Evolutionary conservation across 306 rosid genomes (phyloP), one percentile per base, ranked within the genome.

Genomic region (Mucuna pruriens): DNA sequence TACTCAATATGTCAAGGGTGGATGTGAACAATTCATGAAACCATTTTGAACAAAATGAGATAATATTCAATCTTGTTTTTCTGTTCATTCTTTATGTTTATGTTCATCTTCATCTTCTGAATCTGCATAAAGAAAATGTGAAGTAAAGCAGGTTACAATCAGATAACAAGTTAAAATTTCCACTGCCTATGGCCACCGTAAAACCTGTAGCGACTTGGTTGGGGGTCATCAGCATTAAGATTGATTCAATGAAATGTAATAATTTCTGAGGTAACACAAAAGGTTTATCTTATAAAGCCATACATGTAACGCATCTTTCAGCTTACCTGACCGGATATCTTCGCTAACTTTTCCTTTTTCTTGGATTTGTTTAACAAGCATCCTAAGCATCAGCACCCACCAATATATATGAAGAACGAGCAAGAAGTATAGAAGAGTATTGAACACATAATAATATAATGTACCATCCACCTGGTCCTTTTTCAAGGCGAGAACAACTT

Each of bases 291-390:
- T 39, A 45, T 25, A 48, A 83, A 66, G 58, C 29, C 57, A 68
- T 74, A 61, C 11, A 45, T 17, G 36, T 19, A 46, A 39, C 12
- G 12, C 15, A 80, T 83, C n/a, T 25, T 75, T 76, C 78, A 66
- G 74, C 91, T 89, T 83, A 95, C 99, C 99, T 75, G 99, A 95
- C 44, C 99, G 96, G 86, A 95, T 95, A 82, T 95, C 99, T 5
- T 95, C 97, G 48, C 97, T 85, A 74, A 95, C 80, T 81, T 87
- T 91, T 51, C 99, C 98, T 89, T 85, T 88, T 13, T 91, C 91
- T 86, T 89, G 94, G 83, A 95, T 89, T 93, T 93, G 98, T 81
- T 88, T 86, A 64, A 87, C 94, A 77, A 95, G 96, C 99, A 95
- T 95, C 65, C 98, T 92, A 75, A 73, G 94, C 57, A 95, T 95